Percentiles rank a stretch among this genome's conserved stretches.
phyloP scores from a whole-genome alignment of 116 monocot genomes.

The Cymodocea nodosa region DNA sequence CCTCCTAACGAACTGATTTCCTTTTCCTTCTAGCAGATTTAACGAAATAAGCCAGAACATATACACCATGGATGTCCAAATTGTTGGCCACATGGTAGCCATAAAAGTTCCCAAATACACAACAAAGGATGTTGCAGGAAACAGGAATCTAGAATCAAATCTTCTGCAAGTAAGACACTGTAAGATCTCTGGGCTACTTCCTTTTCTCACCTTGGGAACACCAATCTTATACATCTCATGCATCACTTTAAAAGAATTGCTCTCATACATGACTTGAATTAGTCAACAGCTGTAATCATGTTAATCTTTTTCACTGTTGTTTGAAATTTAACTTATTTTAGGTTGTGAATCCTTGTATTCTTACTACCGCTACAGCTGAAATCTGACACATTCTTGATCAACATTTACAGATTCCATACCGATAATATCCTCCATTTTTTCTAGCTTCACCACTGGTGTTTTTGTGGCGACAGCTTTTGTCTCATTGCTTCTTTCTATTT shows the following conservation, averaged over 20 bases:
- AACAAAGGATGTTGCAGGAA: conserved; percentile 75
- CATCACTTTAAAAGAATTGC: no score
- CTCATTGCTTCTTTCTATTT: conserved; percentile 52
- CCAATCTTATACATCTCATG: no score
- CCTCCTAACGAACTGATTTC: not conserved
- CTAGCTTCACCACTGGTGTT: conserved; percentile 39
- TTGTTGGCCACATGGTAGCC: conserved; percentile 32
- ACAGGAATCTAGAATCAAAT: conserved; percentile 78
- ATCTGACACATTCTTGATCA: not conserved
- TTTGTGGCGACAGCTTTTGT: conserved; percentile 43
- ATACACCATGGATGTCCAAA: conserved; percentile 46
- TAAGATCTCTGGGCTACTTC: conserved; percentile 16
- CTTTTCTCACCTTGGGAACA: no score
- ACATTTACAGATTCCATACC: conserved; percentile 54
- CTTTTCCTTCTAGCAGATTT: conserved; percentile 42
- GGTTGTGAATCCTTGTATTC: no score
- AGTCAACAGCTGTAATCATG: no score
- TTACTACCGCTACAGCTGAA: not conserved
- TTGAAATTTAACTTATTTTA: not conserved
- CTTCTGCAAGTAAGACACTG: conserved; percentile 64
- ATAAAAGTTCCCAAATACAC: conserved; percentile 59
- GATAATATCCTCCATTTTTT: conserved; percentile 43
- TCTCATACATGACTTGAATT: no score
- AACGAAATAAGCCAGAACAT: conserved; percentile 53
- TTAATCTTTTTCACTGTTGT: not conserved